A percentile compares a stretch with the other conserved stretches of the same genome.
Evolutionary conservation across 371 early-diverging fungal genomes (phyloP).

Genomic region (Mortierella sp.): DNA sequence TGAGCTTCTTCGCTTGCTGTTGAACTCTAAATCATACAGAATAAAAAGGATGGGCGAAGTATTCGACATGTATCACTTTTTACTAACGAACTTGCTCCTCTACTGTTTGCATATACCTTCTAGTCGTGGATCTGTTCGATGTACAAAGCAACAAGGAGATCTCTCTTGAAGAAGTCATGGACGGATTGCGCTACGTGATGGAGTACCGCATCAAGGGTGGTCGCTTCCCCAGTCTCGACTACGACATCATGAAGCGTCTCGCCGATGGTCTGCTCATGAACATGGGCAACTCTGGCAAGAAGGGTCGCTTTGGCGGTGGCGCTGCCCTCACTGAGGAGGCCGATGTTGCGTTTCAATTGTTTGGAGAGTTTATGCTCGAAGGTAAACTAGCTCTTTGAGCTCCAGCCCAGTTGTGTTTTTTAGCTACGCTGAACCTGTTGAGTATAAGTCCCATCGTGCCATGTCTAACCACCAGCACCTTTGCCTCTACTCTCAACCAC

Average conservation of each 20-base stretch:
- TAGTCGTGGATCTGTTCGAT: conserved; percentile 76
- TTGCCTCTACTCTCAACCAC: no score
- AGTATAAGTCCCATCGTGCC: not conserved
- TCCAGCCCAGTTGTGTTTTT: not conserved
- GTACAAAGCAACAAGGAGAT: conserved; percentile 80
- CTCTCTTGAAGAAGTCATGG: conserved; percentile 87
- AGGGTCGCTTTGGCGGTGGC: conserved; percentile 69
- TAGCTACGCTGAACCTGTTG: not conserved
- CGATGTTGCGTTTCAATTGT: conserved; percentile 88
- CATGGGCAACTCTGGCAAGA: conserved; percentile 74
- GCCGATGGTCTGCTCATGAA: conserved; percentile 87
- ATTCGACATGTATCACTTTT: not conserved
- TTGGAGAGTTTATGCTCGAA: conserved; percentile 96
- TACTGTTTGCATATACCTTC: not conserved
- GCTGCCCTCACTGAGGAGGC: conserved; percentile 79
- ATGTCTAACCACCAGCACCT: not conserved
- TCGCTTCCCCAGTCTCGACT: conserved; percentile 85
- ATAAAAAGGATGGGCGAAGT: conserved; percentile 1
- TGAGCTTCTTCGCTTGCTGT: not conserved
- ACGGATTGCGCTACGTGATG: conserved; percentile 94
- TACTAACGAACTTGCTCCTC: not conserved
- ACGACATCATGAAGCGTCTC: conserved; percentile 85
- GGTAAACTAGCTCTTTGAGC: conserved; percentile 39
- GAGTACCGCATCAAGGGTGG: conserved; percentile 92
- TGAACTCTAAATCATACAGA: not conserved